phyloP scores from a whole-genome alignment of 352 stramenopile species.

The Phytophthora pistaciae region DNA sequence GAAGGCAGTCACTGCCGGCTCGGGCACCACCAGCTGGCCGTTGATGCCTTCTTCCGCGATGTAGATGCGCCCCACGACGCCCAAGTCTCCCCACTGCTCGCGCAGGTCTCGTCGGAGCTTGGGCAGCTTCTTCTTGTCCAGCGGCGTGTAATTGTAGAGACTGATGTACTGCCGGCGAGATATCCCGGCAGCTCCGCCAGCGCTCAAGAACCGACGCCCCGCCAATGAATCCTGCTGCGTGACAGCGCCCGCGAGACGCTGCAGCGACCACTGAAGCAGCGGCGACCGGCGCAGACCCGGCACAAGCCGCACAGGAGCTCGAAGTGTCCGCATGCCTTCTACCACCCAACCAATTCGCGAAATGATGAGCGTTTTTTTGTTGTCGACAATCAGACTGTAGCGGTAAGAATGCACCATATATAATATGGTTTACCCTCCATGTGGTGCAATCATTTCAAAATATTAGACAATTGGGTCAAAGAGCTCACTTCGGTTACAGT shows the following conservation, averaged over 20 bases:
- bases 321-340: slow-evolving; percentile 17
- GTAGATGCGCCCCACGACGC: slow-evolving; percentile 87
- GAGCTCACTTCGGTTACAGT: slow-evolving; percentile 3
- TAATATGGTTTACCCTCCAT: not conserved
- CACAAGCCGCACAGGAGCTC: slow-evolving; percentile 8
- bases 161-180: slow-evolving; percentile 76
- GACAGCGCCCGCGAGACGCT: slow-evolving; percentile 3
- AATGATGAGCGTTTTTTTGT: slow-evolving; percentile 19
- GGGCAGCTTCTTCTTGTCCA: slow-evolving; percentile 47
- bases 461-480: not conserved
- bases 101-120: slow-evolving; percentile 45
- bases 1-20: slow-evolving; percentile 59
- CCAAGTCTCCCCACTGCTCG: slow-evolving; percentile 53
- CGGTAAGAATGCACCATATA: not conserved
- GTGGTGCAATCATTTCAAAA: slow-evolving; percentile 15
- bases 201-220: slow-evolving; percentile 15
- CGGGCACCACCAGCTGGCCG: slow-evolving; percentile 94
- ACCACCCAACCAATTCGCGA: slow-evolving; percentile 19
- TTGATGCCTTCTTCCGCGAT: slow-evolving; percentile 95
- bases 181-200: slow-evolving; percentile 55
- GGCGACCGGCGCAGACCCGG: slow-evolving; percentile 15
- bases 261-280: slow-evolving; percentile 17
- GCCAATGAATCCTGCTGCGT: not conserved
- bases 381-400: not conserved
- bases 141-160: slow-evolving; percentile 63